Evolutionary conservation across 306 rosid genomes (phyloP).

Genomic region (Corylus americana): DNA sequence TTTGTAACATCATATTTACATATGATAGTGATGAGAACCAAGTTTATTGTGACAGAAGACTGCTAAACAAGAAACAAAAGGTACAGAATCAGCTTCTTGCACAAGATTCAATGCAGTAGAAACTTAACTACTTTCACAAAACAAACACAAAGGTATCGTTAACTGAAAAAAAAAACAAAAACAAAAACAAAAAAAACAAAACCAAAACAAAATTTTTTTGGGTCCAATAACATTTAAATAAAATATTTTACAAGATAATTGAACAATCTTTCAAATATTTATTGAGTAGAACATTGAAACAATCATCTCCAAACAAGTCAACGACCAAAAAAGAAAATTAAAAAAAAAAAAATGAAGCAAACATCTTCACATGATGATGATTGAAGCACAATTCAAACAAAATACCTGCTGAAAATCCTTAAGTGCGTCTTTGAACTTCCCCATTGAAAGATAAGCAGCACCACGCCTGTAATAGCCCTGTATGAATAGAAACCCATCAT

Average conservation of each 20-base stretch:
- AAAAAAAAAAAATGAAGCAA: neutral
- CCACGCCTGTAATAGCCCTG: slow-evolving; percentile 99
- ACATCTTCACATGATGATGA: neutral
- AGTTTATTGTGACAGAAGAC: neutral
- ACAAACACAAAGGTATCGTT: neutral
- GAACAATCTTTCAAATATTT: neutral
- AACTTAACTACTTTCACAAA: neutral
- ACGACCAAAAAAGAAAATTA: neutral
- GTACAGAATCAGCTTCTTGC: neutral
- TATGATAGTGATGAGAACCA: neutral
- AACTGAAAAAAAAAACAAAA: too few species aligned
- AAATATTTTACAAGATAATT: neutral
- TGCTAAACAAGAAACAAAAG: neutral
- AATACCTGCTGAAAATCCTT: slow-evolving; percentile 94
- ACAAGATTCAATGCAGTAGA: neutral
- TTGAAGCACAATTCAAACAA: slow-evolving; percentile 8
- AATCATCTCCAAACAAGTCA: neutral
- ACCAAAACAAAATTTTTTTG: neutral
- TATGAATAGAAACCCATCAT: slow-evolving; percentile 37
- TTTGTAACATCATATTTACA: neutral
- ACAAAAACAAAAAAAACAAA: too few species aligned
- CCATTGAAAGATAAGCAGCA: slow-evolving; percentile 89
- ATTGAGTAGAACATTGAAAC: neutral
- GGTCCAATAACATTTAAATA: neutral
- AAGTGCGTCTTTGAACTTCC: slow-evolving; percentile 93